A percentile compares a stretch with the other conserved stretches of the same genome.
phyloP scores from a whole-genome alignment of 148 eudicot genomes.

The Silene conica region DNA sequence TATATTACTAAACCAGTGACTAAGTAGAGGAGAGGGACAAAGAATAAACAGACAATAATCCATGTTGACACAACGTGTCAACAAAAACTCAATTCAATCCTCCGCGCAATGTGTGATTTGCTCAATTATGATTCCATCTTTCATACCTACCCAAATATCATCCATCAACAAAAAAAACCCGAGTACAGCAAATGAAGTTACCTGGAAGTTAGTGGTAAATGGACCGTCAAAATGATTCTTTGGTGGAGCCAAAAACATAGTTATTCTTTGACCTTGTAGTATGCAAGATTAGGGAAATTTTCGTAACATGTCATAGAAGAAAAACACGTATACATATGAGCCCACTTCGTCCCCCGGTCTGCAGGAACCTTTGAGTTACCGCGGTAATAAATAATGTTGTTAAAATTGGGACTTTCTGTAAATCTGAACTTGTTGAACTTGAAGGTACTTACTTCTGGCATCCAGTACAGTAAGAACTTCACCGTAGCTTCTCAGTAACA shows the following conservation, averaged over 20 bases:
- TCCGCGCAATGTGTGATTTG: not conserved
- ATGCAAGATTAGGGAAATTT: not conserved
- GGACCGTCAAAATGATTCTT: not conserved
- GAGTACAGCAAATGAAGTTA: not conserved
- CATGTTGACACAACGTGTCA: constrained; percentile 3
- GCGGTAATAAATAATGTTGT: no score
- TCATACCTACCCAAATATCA: not conserved
- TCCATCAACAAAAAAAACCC: not conserved
- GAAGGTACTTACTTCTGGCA: not conserved
- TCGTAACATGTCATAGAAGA: no score
- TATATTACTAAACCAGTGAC: constrained; percentile 2
- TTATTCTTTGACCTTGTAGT: no score
- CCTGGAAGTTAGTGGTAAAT: not conserved
- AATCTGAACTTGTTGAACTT: no score
- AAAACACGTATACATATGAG: not conserved
- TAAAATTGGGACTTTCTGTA: no score
- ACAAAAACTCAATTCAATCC: not conserved
- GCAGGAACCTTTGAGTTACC: not conserved
- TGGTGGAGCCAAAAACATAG: not conserved
- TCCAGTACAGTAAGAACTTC: not conserved
- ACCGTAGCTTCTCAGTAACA: constrained; percentile 8
- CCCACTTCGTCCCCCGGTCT: not conserved
- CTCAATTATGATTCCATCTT: not conserved
- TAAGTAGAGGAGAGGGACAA: not conserved
- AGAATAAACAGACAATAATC: not conserved